Evolutionary conservation across 2,329 filamentous ascomycete species (phyloP).

Genomic region (Volutella citrinella): DNA sequence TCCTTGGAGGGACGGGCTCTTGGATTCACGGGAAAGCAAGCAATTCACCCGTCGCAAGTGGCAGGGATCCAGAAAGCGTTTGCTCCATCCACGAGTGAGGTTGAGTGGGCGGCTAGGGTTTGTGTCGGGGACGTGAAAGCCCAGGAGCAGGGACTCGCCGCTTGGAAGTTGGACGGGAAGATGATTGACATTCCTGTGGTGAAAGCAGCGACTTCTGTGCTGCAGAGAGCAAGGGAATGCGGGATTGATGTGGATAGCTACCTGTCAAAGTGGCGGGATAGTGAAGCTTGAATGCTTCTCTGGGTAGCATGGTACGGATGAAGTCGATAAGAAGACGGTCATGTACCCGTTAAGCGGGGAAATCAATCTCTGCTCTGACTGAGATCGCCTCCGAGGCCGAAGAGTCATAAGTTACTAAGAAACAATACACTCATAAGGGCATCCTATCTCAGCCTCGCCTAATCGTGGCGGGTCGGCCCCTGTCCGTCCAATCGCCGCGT

Average conservation of each 20-base stretch:
- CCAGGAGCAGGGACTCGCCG: slow-evolving; percentile 1
- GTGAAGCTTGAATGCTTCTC: too few relatives aligned
- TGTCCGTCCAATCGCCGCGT: too few relatives aligned
- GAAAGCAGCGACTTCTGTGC: slow-evolving; percentile 2
- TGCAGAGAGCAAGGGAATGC: slow-evolving; percentile 3
- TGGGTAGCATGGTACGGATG: too few relatives aligned
- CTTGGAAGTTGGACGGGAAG: slow-evolving; percentile 9
- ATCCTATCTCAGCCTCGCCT: too few relatives aligned
- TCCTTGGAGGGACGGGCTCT: slow-evolving; percentile 4
- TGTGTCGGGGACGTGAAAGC: slow-evolving; percentile 1
- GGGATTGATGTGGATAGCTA: slow-evolving; percentile 9
- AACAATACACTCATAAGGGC: too few relatives aligned
- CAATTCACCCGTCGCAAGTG: slow-evolving; percentile 8
- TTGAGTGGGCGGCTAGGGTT: slow-evolving; percentile 3
- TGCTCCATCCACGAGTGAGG: slow-evolving; percentile 1
- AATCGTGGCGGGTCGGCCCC: too few relatives aligned
- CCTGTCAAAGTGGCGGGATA: too few relatives aligned
- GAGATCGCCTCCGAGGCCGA: too few relatives aligned
- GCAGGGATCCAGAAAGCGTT: slow-evolving; percentile 5
- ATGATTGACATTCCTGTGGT: slow-evolving; percentile 10
- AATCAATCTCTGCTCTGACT: too few relatives aligned
- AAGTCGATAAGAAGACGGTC: too few relatives aligned
- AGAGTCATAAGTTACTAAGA: too few relatives aligned
- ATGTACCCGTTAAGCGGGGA: too few relatives aligned
- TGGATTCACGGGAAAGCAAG: slow-evolving; percentile 10